Percentiles rank a stretch among this genome's conserved stretches.
These are phyloP conservation scores for Rutstroemia sp. DNA, from an alignment of 2,329 filamentous ascomycete genomes.

Conservation along the genomic window DNA sequence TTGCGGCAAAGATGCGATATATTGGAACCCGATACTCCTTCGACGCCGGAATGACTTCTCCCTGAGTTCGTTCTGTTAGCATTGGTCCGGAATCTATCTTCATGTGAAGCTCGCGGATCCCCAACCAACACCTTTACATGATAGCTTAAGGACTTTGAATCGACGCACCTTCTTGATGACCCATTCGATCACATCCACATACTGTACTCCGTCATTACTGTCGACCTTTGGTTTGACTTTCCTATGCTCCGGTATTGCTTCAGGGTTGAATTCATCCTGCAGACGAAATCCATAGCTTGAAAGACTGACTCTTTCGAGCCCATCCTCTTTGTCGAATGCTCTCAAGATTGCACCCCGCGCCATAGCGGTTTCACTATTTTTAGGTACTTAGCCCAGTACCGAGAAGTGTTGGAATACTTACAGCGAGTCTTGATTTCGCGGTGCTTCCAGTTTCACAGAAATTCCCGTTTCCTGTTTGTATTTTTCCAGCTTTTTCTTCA, in stretches of 20 bases:
- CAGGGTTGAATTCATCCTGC: background rate
- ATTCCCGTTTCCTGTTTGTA: background rate
- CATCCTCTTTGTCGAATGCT: background rate
- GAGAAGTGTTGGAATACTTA: background rate
- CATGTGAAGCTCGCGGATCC: too few species aligned
- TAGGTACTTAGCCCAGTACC: background rate
- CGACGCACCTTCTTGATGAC: background rate
- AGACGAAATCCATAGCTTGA: conserved; percentile 2
- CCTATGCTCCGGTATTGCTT: background rate
- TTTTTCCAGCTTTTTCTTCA: background rate
- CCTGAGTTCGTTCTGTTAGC: background rate
- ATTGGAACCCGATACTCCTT: background rate
- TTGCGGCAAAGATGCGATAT: background rate
- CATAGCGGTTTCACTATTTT: conserved; percentile 2
- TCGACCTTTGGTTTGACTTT: background rate
- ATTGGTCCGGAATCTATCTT: too few species aligned
- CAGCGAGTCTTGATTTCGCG: background rate
- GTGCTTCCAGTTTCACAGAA: background rate
- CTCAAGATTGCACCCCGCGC: background rate
- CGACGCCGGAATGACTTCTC: background rate
- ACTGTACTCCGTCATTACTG: background rate
- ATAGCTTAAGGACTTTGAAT: background rate
- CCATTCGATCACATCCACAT: background rate
- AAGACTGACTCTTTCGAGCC: background rate
- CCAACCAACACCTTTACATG: too few species aligned